Conservation (phyloP, 306 rosid genomes). For the Cucumis hystrix region DNA sequence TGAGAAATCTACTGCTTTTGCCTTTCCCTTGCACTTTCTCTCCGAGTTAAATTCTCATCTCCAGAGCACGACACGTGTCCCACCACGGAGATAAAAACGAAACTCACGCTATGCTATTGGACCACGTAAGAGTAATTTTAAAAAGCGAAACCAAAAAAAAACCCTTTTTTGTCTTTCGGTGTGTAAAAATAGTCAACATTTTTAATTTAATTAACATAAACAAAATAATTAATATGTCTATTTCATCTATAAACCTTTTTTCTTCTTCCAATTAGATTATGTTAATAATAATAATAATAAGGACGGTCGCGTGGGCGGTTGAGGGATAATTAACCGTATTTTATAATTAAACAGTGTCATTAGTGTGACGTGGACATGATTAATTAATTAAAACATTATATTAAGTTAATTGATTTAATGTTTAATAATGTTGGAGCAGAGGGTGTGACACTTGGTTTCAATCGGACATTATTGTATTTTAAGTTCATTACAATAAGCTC, state of each 20-base stretch:
- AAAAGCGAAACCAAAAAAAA: background rate
- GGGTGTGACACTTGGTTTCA: background rate
- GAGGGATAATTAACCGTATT: background rate
- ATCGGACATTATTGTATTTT: background rate
- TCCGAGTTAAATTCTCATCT: background rate
- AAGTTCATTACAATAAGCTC: background rate
- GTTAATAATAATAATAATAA: conserved; percentile 6
- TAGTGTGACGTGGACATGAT: conserved; percentile 16
- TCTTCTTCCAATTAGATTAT: background rate
- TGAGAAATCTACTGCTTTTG: background rate
- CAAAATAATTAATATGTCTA: conserved; percentile 1
- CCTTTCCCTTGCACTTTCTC: background rate
- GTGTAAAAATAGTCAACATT: background rate
- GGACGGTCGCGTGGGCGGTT: conserved; percentile 28
- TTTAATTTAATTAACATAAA: background rate
- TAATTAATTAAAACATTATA: background rate
- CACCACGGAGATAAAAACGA: background rate
- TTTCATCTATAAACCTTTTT: conserved; percentile 9
- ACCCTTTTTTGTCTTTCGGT: background rate
- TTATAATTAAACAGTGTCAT: background rate
- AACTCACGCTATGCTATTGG: background rate
- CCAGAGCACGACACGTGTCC: background rate
- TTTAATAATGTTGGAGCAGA: background rate
- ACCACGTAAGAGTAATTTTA: background rate
- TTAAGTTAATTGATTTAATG: background rate